These are phyloP conservation scores for Vinca major DNA, from an alignment of 305 asterid species.

Conservation along the genomic window DNA sequence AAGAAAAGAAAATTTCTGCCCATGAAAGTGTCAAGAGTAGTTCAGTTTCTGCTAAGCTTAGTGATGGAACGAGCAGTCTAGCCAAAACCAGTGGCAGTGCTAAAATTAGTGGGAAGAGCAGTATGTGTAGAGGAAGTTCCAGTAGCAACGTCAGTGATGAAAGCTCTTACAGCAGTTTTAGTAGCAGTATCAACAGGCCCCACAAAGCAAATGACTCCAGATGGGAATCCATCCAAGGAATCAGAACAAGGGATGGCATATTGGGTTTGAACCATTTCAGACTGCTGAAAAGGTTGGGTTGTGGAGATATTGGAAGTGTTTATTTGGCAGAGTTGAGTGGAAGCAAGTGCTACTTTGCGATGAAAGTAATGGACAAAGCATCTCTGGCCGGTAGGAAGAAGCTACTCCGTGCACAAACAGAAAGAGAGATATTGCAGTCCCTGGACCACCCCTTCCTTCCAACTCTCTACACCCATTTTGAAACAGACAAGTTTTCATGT, in stretches of 20 bases:
- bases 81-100: constrained; percentile 44
- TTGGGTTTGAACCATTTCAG: constrained; percentile 74
- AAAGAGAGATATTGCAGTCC: constrained; percentile 69
- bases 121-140: constrained; percentile 73
- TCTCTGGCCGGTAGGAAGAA: constrained; percentile 73
- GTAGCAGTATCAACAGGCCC: constrained; percentile 37
- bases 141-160: constrained; percentile 70
- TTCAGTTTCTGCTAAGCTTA: constrained; percentile 31
- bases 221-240: constrained; percentile 78
- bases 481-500: constrained; percentile 76
- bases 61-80: constrained; percentile 38
- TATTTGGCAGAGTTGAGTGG: constrained; percentile 76
- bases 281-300: constrained; percentile 71
- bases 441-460: constrained; percentile 88
- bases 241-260: constrained; percentile 48
- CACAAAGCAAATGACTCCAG: constrained; percentile 68
- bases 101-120: constrained; percentile 59
- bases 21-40: constrained; percentile 24
- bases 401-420: constrained; percentile 78
- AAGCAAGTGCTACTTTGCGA: constrained; percentile 69
- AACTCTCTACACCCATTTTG: constrained; percentile 64
- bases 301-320: constrained; percentile 88
- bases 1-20: constrained; percentile 28
- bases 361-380: constrained; percentile 23
- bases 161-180: constrained; percentile 48